Percentiles rank a stretch among this genome's conserved stretches.
phyloP scores from a whole-genome alignment of 2,329 filamentous ascomycete species.

The Coniochaeta sp. region DNA sequence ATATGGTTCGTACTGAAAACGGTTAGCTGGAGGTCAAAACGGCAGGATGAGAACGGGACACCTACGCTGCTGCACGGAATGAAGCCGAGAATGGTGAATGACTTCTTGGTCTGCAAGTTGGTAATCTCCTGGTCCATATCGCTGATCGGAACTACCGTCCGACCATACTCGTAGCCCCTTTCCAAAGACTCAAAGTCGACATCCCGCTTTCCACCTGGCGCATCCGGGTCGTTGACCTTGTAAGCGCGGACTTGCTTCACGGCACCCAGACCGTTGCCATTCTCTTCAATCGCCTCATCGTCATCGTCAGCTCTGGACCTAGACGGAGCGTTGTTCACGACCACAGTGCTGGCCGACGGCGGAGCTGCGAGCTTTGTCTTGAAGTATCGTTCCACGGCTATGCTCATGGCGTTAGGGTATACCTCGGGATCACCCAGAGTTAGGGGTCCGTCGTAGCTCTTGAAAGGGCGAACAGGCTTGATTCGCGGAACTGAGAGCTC shows the following conservation, averaged over 20 bases:
- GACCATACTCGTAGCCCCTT: conserved; percentile 91
- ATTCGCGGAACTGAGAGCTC: conserved; percentile 71
- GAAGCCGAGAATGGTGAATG: conserved; percentile 82
- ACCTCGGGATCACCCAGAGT: conserved; percentile 71
- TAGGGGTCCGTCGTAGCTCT: conserved; percentile 71
- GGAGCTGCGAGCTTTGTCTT: conserved; percentile 72
- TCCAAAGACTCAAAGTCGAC: conserved; percentile 76
- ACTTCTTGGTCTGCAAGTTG: conserved; percentile 70
- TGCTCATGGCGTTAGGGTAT: conserved; percentile 68
- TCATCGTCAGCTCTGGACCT: conserved; percentile 45
- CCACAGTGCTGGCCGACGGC: conserved; percentile 71
- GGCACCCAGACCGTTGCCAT: conserved; percentile 46
- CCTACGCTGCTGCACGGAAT: conserved; percentile 49
- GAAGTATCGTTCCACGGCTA: conserved; percentile 87
- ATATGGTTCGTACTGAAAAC: conserved; percentile 68
- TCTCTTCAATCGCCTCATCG: conserved; percentile 40
- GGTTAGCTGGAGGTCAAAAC: background rate
- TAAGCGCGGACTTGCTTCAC: conserved; percentile 79
- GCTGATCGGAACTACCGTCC: conserved; percentile 83
- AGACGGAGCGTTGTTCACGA: conserved; percentile 35
- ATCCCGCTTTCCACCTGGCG: conserved; percentile 72
- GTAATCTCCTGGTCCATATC: conserved; percentile 83
- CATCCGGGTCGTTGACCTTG: conserved; percentile 66
- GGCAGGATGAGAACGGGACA: background rate
- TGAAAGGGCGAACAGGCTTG: conserved; percentile 68